Percentiles rank a stretch among this genome's conserved stretches.
Evolutionary conservation across 768 basidiomycete species (phyloP).

Genomic region (Termitomyces sp.): DNA sequence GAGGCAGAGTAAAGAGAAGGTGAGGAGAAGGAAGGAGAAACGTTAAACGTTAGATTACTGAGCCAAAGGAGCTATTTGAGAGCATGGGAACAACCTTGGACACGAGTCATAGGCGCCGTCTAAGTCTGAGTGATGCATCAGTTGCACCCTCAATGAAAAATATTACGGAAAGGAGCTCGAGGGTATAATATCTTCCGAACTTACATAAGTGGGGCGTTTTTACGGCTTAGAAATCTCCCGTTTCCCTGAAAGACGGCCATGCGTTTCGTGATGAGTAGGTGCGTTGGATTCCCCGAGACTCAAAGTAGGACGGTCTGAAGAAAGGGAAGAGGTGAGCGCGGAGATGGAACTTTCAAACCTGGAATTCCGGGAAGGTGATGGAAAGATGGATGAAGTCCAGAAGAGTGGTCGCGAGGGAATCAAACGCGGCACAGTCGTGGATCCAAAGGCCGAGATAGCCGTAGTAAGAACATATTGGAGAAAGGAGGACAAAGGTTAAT

Average conservation of each 20-base stretch:
- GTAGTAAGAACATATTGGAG: no score
- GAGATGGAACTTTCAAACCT: not conserved
- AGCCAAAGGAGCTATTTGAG: constrained; percentile 11
- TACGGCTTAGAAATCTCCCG: not conserved
- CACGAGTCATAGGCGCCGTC: not conserved
- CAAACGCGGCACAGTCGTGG: no score
- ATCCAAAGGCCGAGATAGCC: not conserved
- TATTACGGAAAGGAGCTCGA: not conserved
- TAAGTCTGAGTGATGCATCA: constrained; percentile 1
- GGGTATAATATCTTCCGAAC: not conserved
- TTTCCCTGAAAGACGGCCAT: not conserved
- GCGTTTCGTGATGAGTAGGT: no score
- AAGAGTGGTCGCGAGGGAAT: not conserved
- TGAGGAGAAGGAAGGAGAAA: not conserved
- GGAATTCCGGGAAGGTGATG: not conserved
- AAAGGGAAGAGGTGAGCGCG: no score
- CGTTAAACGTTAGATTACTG: not conserved
- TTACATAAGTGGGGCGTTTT: not conserved
- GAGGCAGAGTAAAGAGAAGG: not conserved
- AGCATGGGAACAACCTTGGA: constrained; percentile 5
- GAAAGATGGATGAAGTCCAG: not conserved
- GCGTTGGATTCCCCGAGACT: not conserved
- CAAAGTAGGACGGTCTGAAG: not conserved
- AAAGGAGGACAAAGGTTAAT: no score
- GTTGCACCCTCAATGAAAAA: not conserved